A percentile compares a stretch with the other conserved stretches of the same genome.
phyloP scores from a whole-genome alignment of 139 green algal genomes.

The Dunaliella primolecta region DNA sequence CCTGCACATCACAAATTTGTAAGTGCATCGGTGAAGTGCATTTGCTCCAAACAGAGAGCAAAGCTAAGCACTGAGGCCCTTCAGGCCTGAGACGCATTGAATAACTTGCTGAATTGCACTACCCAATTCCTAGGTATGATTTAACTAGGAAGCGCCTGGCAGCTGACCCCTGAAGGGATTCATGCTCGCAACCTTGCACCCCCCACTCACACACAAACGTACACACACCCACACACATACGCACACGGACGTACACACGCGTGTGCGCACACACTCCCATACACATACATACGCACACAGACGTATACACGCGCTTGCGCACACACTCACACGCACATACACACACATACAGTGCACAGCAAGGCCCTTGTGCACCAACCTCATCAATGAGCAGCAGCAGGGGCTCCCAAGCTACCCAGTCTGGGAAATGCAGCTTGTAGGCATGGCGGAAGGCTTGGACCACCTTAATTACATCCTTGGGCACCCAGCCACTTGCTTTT shows the following conservation, averaged over 20 bases:
- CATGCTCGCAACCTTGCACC: background rate
- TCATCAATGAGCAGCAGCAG: constrained; percentile 45
- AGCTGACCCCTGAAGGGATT: background rate
- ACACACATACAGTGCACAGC: background rate
- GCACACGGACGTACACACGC: constrained; percentile 4
- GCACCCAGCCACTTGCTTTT: constrained; percentile 44
- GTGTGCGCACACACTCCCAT: background rate
- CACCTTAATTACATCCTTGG: constrained; percentile 40
- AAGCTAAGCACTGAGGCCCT: background rate
- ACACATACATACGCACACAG: background rate
- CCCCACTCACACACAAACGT: background rate
- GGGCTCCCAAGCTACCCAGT: constrained; percentile 36
- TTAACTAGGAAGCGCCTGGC: too few species aligned
- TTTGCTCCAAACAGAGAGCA: background rate
- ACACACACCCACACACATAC: background rate
- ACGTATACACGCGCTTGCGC: background rate
- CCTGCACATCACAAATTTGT: background rate
- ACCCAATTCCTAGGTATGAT: too few species aligned
- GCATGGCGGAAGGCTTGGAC: constrained; percentile 27
- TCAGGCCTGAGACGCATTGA: background rate
- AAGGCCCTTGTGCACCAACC: constrained; percentile 18
- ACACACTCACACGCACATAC: background rate
- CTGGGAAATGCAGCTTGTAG: constrained; percentile 8
- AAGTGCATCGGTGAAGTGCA: too few species aligned
- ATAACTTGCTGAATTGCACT: too few species aligned